Base-by-base conservation (phyloP, 208 protist species). In the Porcisia hertigi region DNA sequence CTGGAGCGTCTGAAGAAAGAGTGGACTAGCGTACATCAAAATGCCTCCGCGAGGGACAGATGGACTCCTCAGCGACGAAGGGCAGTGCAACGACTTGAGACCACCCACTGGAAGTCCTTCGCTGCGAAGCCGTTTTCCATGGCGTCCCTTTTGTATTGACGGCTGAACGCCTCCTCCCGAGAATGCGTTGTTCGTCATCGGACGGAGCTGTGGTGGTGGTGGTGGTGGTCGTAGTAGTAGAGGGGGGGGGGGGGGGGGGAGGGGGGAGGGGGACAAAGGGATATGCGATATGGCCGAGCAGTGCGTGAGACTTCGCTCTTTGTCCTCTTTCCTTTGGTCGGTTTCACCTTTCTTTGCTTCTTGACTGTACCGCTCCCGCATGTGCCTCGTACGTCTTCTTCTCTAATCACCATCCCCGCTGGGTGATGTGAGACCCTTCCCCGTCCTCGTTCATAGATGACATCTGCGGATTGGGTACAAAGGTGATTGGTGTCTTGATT, bases 81-180 rank as follows among this genome's bases (percentile, higher is more conserved):
- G 63, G 16, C 63, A n/a, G 20, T 30, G 41, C 41, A 67, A 30
- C 12, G 14, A 0, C 23, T 67, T 39, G 65, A 64, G 11, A 34
- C 45, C 64, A 69, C 76, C 30, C 67, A 53, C 3, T 81, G 71
- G 77, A 18, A 47, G 6, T 77, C 55, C 14, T 63, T 81, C 16
- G 2, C 41, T 34, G 34, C 52, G 54, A 20, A 0, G 3, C 36
- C 2, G 23, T 43, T 36, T 52, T 47, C 23, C 9, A 30, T 7
- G 60, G 60, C 3, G 12, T 36, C 41, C n/a, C 63, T 52, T 67
- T 36, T 30, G 9, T 25, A 47, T 67, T 49, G 18, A 20, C 23
- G 30, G 30, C 30, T 30, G 30, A 30, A 30, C 30, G 30, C 30
- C 30, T 47, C 6, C 9, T 49, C 23, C 7, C 23, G 63, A 49